Evolutionary conservation across 495 filamentous ascomycete species (phyloP), one percentile per base, ranked within the genome.

Genomic region (Lepidopterella palustris): DNA sequence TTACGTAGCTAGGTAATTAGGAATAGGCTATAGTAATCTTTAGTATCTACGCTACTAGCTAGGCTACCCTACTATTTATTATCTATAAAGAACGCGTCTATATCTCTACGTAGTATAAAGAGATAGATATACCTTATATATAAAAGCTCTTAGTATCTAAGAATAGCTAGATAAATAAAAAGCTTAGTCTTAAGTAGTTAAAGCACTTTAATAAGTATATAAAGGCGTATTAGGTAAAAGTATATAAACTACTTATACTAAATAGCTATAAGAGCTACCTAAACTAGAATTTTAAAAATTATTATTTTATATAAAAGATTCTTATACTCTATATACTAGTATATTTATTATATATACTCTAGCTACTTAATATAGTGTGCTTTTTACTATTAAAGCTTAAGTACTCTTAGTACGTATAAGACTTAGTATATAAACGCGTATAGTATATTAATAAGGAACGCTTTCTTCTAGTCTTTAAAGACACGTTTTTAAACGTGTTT

Each of bases 21-120:
- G n/a, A n/a, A n/a, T 25, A 74, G n/a, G n/a, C n/a, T n/a, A n/a
- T n/a, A n/a, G 74, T 57, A 79, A 78, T 61, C 77, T 79, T 63
- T 68, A 79, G 59, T 67, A 79, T 60, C 72, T 65, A 53, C 62
- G 72, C 50, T 58, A 77, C 68, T 40, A 69, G 31, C 75, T 78
- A 57, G 70, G 68, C 31, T 45, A 72, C 58, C 66, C 66, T 70
- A 66, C n/a, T n/a, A n/a, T n/a, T n/a, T n/a, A n/a, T n/a, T n/a
- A n/a, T n/a, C n/a, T n/a, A n/a, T n/a, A n/a, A 68, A 61, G 67
- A 55, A 8, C 65, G 66, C 28, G 32, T 59, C 45, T 55, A 74
- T 61, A 45, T 62, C 28, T 54, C 59, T 29, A 39, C 47, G 0
- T 74, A 57, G 68, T 72, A 73, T 66, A 53, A 59, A 27, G 48